phyloP scores from a whole-genome alignment of 116 monocot genomes.

The Iris pallida region DNA sequence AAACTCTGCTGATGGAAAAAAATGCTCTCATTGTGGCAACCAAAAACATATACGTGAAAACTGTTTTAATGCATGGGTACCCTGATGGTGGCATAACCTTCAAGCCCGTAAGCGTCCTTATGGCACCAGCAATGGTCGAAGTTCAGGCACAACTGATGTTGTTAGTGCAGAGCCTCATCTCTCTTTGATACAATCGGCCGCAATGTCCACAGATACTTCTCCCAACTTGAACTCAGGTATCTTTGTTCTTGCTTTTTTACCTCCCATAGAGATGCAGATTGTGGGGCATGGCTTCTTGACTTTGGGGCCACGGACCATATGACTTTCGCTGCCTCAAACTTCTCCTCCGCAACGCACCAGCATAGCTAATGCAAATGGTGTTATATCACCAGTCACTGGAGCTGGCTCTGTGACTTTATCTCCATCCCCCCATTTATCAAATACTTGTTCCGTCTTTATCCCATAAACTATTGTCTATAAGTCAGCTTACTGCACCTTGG shows the following conservation, averaged over 20 bases:
- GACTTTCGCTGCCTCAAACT: neutral
- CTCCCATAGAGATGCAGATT: neutral
- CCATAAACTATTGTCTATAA: constrained; percentile 9
- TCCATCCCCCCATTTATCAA: constrained; percentile 6
- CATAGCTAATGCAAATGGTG: constrained; percentile 16
- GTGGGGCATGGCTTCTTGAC: constrained; percentile 12
- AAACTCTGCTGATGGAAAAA: too few species aligned
- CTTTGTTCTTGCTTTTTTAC: neutral
- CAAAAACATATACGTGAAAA: constrained; percentile 5
- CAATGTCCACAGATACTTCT: neutral
- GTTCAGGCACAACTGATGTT: neutral
- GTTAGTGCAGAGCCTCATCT: neutral
- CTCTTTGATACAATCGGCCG: neutral
- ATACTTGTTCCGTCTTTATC: constrained; percentile 27
- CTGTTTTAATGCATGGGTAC: constrained; percentile 27
- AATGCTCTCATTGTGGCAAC: constrained; percentile 13
- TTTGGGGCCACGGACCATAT: constrained; percentile 9
- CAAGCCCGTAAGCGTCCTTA: constrained; percentile 5
- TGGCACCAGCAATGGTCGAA: neutral
- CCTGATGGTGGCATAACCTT: constrained; percentile 18
- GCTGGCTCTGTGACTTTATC: constrained; percentile 12
- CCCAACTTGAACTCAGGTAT: constrained; percentile 2
- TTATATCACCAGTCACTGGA: constrained; percentile 14
- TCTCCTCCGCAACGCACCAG: constrained; percentile 1
- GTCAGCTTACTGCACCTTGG: constrained; percentile 15